phyloP scores from a whole-genome alignment of 2,329 filamentous ascomycete genomes.

The Tolypocladium paradoxum region DNA sequence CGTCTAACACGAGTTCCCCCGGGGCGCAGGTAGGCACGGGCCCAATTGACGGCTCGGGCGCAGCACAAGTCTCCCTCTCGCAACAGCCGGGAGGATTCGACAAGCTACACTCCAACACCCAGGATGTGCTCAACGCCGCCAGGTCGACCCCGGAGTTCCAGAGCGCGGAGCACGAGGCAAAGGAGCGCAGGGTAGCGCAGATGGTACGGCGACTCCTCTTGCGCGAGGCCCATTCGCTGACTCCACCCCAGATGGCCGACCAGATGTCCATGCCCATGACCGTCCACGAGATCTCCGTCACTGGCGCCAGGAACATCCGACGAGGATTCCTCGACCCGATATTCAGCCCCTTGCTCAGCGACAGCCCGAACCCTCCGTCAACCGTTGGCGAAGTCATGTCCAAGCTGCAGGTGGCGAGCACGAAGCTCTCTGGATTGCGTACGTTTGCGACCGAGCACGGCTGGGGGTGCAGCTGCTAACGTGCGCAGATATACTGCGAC shows the following conservation, averaged over 20 bases:
- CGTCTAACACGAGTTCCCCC: slow-evolving; percentile 17
- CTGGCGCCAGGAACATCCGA: slow-evolving; percentile 77
- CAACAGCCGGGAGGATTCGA: slow-evolving; percentile 23
- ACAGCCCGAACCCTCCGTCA: slow-evolving; percentile 54
- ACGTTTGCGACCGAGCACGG: slow-evolving; percentile 17
- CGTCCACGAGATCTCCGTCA: slow-evolving; percentile 73
- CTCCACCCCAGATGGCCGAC: slow-evolving; percentile 34
- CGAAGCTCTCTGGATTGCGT: slow-evolving; percentile 75
- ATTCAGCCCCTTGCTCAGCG: slow-evolving; percentile 65
- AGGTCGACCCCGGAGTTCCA: slow-evolving; percentile 24
- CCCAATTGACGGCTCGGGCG: not conserved
- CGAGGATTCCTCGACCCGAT: slow-evolving; percentile 72
- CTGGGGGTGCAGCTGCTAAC: slow-evolving; percentile 14
- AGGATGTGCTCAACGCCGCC: slow-evolving; percentile 27
- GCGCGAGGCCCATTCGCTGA: slow-evolving; percentile 7
- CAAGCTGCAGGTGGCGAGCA: slow-evolving; percentile 58
- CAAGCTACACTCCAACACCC: slow-evolving; percentile 28
- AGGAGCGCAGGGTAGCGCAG: slow-evolving; percentile 26
- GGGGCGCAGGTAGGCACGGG: slow-evolving; percentile 17
- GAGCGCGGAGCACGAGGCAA: slow-evolving; percentile 26
- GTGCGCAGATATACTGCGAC: slow-evolving; percentile 68
- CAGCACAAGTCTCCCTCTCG: not conserved
- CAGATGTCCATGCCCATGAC: slow-evolving; percentile 83
- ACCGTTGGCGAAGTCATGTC: slow-evolving; percentile 71
- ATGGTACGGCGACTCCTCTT: slow-evolving; percentile 15